Conservation (phyloP, 805 yeast species). For the Pichia pseudocactophila region DNA sequence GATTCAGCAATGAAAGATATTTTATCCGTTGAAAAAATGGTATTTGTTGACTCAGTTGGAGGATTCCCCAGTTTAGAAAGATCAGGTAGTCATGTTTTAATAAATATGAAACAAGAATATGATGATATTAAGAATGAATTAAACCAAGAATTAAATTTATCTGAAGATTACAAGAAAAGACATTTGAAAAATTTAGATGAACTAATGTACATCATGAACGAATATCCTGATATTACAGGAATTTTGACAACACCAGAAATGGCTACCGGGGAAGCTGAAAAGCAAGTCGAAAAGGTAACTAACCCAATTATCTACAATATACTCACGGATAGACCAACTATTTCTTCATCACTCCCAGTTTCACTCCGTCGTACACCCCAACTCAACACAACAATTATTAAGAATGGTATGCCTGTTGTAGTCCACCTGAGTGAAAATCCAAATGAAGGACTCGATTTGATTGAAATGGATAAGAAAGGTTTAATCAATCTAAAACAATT, state of each 20-base stretch:
- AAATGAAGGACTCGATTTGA: constrained; percentile 32
- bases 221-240: constrained; percentile 55
- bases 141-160: constrained; percentile 39
- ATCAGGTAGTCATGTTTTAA: constrained; percentile 75
- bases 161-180: constrained; percentile 35
- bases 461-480: constrained; percentile 28
- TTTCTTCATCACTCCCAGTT: constrained; percentile 85
- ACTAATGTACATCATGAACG: constrained; percentile 48
- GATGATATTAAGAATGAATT: constrained; percentile 9
- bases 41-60: constrained; percentile 73
- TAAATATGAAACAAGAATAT: constrained; percentile 78
- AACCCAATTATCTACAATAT: constrained; percentile 89
- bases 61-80: constrained; percentile 89
- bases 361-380: constrained; percentile 46
- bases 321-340: constrained; percentile 82
- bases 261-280: constrained; percentile 48
- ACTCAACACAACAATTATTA: constrained; percentile 68
- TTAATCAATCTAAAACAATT: constrained; percentile 49
- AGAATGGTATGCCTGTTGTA: constrained; percentile 60
- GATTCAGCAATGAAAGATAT: constrained; percentile 20
- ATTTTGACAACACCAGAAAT: constrained; percentile 75
- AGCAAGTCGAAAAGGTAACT: constrained; percentile 53
- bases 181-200: constrained; percentile 63
- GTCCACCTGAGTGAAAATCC: constrained; percentile 29
- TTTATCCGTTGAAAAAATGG: constrained; percentile 68